A percentile compares a stretch with the other conserved stretches of the same genome.
Conservation (phyloP, 345 rosid species). For the Camelina hispida region DNA sequence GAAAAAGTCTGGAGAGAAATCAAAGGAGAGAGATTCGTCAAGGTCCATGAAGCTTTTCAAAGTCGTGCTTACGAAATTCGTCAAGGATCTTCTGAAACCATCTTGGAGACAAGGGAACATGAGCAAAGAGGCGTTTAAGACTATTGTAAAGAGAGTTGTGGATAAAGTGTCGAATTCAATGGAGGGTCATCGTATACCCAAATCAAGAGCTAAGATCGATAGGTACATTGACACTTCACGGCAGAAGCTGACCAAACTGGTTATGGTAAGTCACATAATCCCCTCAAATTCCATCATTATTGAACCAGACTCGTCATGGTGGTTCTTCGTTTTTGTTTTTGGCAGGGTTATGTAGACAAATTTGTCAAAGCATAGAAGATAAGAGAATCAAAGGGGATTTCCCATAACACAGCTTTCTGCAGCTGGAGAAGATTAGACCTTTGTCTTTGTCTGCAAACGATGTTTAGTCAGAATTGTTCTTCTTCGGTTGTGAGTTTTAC, state of each 20-base stretch:
- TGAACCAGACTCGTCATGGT: constrained; percentile 1
- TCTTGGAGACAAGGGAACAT: constrained; percentile 93
- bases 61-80: constrained; percentile 77
- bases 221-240: constrained; percentile 74
- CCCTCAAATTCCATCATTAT: neutral
- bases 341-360: constrained; percentile 89
- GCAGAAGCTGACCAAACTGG: constrained; percentile 86
- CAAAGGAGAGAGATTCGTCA: constrained; percentile 51
- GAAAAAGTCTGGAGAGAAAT: constrained; percentile 32
- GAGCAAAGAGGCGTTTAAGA: constrained; percentile 97
- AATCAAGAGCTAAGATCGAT: constrained; percentile 81
- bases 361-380: constrained; percentile 65
- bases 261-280: constrained; percentile 62
- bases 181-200: constrained; percentile 76
- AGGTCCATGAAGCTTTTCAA: constrained; percentile 77
- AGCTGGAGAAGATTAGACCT: constrained; percentile 21
- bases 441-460: constrained; percentile 17
- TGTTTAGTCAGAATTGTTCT: constrained; percentile 13
- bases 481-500: constrained; percentile 10
- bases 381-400: constrained; percentile 11
- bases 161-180: constrained; percentile 85
- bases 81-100: constrained; percentile 90
- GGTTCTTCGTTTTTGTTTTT: constrained; percentile 30
- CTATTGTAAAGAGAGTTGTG: constrained; percentile 86
- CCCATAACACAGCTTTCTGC: constrained; percentile 5